Evolutionary conservation across 208 protist genomes (phyloP), one percentile per base, ranked within the genome.

Genomic region (Trypanosoma grayi): DNA sequence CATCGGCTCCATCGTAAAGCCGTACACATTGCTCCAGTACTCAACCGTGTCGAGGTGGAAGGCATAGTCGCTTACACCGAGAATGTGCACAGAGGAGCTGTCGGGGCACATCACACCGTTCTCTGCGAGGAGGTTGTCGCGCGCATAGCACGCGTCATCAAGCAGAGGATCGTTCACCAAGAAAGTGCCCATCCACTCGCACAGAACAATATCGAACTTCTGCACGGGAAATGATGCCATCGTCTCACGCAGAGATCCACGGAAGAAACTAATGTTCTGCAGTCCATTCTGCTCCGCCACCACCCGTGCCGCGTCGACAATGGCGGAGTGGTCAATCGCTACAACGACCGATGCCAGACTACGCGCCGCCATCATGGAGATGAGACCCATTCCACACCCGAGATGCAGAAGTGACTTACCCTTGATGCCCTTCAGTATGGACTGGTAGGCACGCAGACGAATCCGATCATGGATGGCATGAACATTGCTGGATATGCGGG

Each of bases 1-100:
- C 92, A 97, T 97, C 41, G 92, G 74, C 34, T 84, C 73, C 92
- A 97, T 97, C 25, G 44, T 64, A 57, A 95, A 97, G n/a, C 92
- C 92, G 57, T 97, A 97, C 10, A 97, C 89, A 64, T 97, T 97
- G 59, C 79, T 85, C 92, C 92, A 97, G 60, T 82, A 97, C 36
- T 93, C 87, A 56, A 92, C 80, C 44, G 86, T 91, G 66, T 93
- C 79, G 11, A 92, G 70, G 48, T 86, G 69, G 60, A 94, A 97
- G 18, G 71, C 27, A 62, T 93, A 93, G 74, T 97, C 92, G 22
- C 73, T 85, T 16, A 93, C 83, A 33, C 86, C 87, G 22, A 66
- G 79, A 67, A 95, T 75, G 80, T 97, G 85, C 33, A 97, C 73
- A 10, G 88, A 88, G 31, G 83, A 78, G 36, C 66, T 62, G 73